These are phyloP conservation scores for Venustampulla echinocandica DNA, from an alignment of 495 filamentous ascomycete genomes.

Conservation along the genomic window DNA sequence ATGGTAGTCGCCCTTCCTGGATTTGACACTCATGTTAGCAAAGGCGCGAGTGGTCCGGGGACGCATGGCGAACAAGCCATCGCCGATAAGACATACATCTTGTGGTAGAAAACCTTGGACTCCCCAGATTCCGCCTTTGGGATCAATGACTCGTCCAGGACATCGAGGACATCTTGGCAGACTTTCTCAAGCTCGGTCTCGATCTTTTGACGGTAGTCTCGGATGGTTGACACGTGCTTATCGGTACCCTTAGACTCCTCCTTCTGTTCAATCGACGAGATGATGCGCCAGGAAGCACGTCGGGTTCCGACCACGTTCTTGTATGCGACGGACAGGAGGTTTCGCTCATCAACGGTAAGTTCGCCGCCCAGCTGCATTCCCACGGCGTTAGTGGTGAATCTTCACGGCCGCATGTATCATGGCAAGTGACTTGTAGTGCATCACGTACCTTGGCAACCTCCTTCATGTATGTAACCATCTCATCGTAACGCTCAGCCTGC, in stretches of 20 bases:
- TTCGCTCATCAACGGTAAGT: constrained; percentile 96
- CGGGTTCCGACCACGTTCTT: constrained; percentile 99
- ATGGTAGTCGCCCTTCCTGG: constrained; percentile 99
- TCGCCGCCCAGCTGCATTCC: constrained; percentile 77
- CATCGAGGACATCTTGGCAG: constrained; percentile 96
- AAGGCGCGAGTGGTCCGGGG: constrained; percentile 1
- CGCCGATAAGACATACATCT: constrained; percentile 67
- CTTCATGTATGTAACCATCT: constrained; percentile 99
- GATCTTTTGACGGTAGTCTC: constrained; percentile 98
- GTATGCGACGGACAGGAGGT: constrained; percentile 97
- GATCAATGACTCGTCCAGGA: constrained; percentile 91
- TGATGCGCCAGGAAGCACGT: constrained; percentile 98
- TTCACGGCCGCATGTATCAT: constrained; percentile 1
- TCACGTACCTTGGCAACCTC: constrained; percentile 90
- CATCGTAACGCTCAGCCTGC: constrained; percentile 99
- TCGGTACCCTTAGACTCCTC: constrained; percentile 99
- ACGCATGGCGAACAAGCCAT: background rate
- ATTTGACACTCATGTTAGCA: constrained; percentile 12
- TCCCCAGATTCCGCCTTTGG: constrained; percentile 97
- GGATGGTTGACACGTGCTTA: constrained; percentile 92
- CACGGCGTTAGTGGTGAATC: constrained; percentile 10
- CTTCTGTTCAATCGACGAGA: constrained; percentile 99
- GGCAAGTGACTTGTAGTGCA: background rate
- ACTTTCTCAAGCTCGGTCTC: constrained; percentile 96
- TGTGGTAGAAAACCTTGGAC: constrained; percentile 99